Base-by-base conservation (phyloP, 345 rosid species). In the Firmiana major region DNA sequence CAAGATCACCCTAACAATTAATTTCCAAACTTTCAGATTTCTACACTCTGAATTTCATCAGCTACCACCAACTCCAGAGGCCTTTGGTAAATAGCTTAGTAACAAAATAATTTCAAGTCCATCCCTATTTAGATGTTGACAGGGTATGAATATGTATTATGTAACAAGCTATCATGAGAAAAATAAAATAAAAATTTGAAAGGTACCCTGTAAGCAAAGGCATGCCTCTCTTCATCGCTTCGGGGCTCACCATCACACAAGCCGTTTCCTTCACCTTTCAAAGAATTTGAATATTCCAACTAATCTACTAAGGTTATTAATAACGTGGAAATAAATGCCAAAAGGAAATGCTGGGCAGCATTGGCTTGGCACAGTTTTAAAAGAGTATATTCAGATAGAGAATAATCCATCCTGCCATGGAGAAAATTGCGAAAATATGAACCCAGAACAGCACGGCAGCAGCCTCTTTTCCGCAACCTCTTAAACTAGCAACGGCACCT, bases 361-460 rank as follows among this genome's bases (percentile, higher is more conserved):
- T 16, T 11, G 66, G 48, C n/a, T 59, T 51, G 46, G 64, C 24
- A 68, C 48, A 36, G 7, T 28, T 73, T 85, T 73, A 94, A 82
- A 91, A 97, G 77, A 97, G 94, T 73, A 97, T 62, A 87, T 86
- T 90, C 81, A 97, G 86, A 82, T 87, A 97, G 34, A 97, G 93
- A n/a, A 90, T 84, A 72, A 97, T 81, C 99, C 98, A 97, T 77
- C 87, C 97, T 38, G 98, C 99, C 98, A 94, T 94, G 62, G 99
- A 90, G 78, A 97, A 69, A 74, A 91, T 72, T 0, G 98, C 97
- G 73, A 97, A 97, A 73, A 97, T 92, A 79, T 97, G 99, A 81
- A 97, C 98, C 99, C 98, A 97, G 80, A 97, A 97, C 74, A 97
- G 82, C 40, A 92, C 91, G 26, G 98, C 96, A n/a, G 98, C 99